Base-by-base conservation (phyloP, 331 rosid species). In the Quercus tomentella region DNA sequence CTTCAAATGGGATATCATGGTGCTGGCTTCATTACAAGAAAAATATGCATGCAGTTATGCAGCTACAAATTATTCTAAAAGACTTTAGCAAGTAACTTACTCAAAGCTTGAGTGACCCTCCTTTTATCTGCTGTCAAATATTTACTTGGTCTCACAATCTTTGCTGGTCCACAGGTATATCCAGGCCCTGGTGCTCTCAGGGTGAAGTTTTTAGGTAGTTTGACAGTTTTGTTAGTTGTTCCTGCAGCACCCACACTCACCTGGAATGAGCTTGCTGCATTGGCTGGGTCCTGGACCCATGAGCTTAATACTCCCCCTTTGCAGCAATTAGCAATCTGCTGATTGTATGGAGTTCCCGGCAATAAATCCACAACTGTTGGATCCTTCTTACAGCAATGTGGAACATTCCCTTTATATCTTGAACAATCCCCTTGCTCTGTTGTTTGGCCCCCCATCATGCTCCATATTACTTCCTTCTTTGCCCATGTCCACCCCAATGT, bases 341-440 rank as follows among this genome's bases (percentile, higher is more conserved):
- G 97, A 74, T 94, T 94, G 83, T 87, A 92, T 70, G 97, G 97
- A 74, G 97, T 94, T 74, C 97, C 97, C 0, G 98, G 98, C 54
- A 94, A 77, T 79, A 94, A 84, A 84, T 94, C 98, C 73, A 94
- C 98, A 17, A 94, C 97, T 1, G 90, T 81, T 9, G 97, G 98
- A 71, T 85, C 91, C 84, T 94, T 94, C 88, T 77, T 91, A 80
- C 98, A 94, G 77, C 97, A 92, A 89, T 92, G 98, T 31, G 98
- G 98, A 67, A 43, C 45, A 20, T 83, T 91, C 74, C 97, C 97
- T 77, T 94, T 92, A 88, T 72, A 94, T 75, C 71, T 92, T 6
- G 98, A 92, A 82, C 98, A 94, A 61, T 94, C 98, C 37, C 98
- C 98, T 89, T 94, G 98, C 74, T 94, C 97, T 11, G 94, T 94